Conservation (phyloP, 1,284 basidiomycete genomes). For the Takashimella koratensis region DNA sequence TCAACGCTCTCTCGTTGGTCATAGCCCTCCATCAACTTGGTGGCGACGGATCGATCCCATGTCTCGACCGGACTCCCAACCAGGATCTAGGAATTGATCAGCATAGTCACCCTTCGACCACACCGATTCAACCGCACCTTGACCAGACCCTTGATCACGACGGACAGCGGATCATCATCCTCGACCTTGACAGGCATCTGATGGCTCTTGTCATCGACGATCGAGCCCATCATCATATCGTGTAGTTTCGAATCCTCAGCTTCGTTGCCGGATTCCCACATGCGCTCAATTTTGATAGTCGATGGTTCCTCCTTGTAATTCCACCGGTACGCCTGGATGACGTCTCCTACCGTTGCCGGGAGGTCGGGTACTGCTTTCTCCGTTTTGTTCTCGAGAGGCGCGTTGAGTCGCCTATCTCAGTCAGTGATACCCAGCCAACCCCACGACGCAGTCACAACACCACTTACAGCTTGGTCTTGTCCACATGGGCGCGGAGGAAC, state of each 20-base stretch:
- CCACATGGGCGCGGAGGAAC: conserved; percentile 72
- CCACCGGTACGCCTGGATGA: conserved; percentile 59
- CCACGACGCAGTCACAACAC: neutral
- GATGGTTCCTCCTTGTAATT: conserved; percentile 48
- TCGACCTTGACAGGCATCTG: neutral
- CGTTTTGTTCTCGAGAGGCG: neutral
- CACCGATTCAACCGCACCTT: conserved; percentile 60
- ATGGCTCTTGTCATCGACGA: conserved; percentile 48
- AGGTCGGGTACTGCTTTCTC: conserved; percentile 21
- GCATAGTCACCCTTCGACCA: too few species aligned
- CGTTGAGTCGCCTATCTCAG: conserved; percentile 24
- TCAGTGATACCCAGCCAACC: neutral
- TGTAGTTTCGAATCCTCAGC: conserved; percentile 66
- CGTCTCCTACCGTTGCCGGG: conserved; percentile 49
- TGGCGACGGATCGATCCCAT: conserved; percentile 61
- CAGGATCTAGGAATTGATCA: conserved; percentile 64
- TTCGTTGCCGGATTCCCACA: conserved; percentile 57
- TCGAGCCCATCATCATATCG: conserved; percentile 57
- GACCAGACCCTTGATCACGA: conserved; percentile 62
- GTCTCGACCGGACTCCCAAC: conserved; percentile 64
- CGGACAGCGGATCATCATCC: conserved; percentile 15
- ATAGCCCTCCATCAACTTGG: conserved; percentile 56
- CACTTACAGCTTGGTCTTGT: conserved; percentile 58
- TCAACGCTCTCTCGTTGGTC: conserved; percentile 57
- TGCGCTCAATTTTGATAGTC: conserved; percentile 57